These are phyloP conservation scores for Lotus japonicus DNA, from an alignment of 306 rosid species.

Conservation along the genomic window DNA sequence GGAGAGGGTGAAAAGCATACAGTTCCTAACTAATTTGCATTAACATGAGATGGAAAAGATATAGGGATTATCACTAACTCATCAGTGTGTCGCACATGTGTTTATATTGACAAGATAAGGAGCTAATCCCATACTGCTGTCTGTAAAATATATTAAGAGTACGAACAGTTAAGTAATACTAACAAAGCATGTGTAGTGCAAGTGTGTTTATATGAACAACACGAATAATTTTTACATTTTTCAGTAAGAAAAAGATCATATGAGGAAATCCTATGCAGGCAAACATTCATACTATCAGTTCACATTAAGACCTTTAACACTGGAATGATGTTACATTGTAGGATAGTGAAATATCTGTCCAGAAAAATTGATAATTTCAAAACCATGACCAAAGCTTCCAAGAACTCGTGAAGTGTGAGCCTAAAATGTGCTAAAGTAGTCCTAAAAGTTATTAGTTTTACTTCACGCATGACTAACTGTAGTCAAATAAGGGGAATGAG, in stretches of 20 bases:
- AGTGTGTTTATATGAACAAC: background rate
- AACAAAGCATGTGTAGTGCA: background rate
- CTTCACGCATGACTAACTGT: background rate
- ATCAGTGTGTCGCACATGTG: background rate
- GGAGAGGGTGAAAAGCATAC: background rate
- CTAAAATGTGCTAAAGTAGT: background rate
- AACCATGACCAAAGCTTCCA: background rate
- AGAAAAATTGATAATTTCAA: background rate
- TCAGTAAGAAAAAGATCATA: background rate
- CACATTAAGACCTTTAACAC: background rate
- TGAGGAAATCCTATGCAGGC: background rate
- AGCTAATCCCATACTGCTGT: background rate
- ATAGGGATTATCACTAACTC: background rate
- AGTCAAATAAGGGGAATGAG: conserved; percentile 1
- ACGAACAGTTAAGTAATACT: background rate
- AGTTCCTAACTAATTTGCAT: background rate
- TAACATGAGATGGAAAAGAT: conserved; percentile 9
- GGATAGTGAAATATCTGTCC: background rate
- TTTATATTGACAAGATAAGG: background rate
- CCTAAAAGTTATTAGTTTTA: conserved; percentile 16
- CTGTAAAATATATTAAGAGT: background rate
- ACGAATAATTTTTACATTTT: background rate
- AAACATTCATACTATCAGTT: background rate
- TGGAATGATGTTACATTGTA: background rate
- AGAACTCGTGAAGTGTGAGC: background rate